Evolutionary conservation across 495 filamentous ascomycete species (phyloP).

Genomic region (Penicillium fimorum): DNA sequence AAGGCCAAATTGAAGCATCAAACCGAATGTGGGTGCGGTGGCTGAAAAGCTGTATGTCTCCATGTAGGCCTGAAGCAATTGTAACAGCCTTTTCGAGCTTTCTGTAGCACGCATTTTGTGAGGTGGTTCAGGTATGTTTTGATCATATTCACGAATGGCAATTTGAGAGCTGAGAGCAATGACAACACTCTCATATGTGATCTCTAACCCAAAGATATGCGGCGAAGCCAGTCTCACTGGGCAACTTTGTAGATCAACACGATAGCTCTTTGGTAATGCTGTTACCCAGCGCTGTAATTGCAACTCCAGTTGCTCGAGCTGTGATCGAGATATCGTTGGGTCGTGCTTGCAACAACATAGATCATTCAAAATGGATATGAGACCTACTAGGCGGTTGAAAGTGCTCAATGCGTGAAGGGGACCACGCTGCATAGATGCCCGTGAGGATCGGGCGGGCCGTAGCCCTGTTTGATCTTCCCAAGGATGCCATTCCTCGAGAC

Average conservation of each 20-base stretch:
- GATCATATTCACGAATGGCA: constrained; percentile 28
- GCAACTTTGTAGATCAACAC: constrained; percentile 32
- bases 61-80: constrained; percentile 37
- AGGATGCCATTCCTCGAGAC: constrained; percentile 69
- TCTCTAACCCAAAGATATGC: constrained; percentile 42
- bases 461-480: constrained; percentile 53
- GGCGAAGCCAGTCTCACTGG: constrained; percentile 31
- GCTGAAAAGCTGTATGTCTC: constrained; percentile 41
- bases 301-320: constrained; percentile 37
- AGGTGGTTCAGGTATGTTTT: constrained; percentile 23
- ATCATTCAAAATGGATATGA: constrained; percentile 48
- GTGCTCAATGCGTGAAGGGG: constrained; percentile 58
- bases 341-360: constrained; percentile 34
- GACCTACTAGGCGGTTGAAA: constrained; percentile 54
- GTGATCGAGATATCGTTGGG: constrained; percentile 25
- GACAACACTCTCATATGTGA: constrained; percentile 38
- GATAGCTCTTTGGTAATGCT: constrained; percentile 35
- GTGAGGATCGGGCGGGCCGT: constrained; percentile 33
- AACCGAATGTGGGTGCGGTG: constrained; percentile 38
- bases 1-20: constrained; percentile 31
- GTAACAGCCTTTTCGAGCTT: constrained; percentile 34
- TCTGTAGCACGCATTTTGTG: constrained; percentile 31
- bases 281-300: constrained; percentile 40
- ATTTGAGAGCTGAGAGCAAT: constrained; percentile 32
- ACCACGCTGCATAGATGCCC: constrained; percentile 43